These are phyloP conservation scores for Bruguiera parviflora DNA, from an alignment of 345 rosid species.

Conservation along the genomic window DNA sequence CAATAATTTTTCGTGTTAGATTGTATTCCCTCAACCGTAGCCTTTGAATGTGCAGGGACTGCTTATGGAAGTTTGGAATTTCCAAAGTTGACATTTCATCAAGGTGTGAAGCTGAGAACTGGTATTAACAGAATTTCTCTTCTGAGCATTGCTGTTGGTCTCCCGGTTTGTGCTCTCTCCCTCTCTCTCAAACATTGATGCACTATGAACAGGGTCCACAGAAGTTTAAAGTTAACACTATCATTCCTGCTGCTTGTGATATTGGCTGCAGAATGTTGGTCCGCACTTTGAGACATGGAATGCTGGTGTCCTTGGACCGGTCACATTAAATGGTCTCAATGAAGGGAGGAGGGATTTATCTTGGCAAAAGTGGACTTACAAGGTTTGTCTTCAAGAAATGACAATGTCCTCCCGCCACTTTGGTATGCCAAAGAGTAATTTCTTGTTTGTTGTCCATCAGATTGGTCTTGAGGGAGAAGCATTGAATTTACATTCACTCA, in stretches of 20 bases:
- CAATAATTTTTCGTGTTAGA: not conserved
- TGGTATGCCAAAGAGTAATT: slow-evolving; percentile 1
- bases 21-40: not conserved
- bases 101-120: slow-evolving; percentile 73
- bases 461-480: slow-evolving; percentile 92
- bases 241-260: slow-evolving; percentile 17
- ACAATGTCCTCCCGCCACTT: not conserved
- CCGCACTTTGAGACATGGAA: slow-evolving; percentile 99
- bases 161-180: slow-evolving; percentile 61
- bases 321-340: slow-evolving; percentile 64
- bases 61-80: slow-evolving; percentile 83
- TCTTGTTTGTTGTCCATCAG: slow-evolving; percentile 34
- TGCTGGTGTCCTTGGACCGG: slow-evolving; percentile 94
- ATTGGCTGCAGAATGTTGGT: slow-evolving; percentile 76
- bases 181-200: not conserved
- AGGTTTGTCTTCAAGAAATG: slow-evolving; percentile 44
- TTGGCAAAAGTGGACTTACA: slow-evolving; percentile 98
- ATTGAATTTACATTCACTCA: slow-evolving; percentile 76
- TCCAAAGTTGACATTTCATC: slow-evolving; percentile 70
- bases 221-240: slow-evolving; percentile 10
- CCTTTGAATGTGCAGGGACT: slow-evolving; percentile 48
- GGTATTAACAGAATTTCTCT: slow-evolving; percentile 80
- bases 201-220: not conserved
- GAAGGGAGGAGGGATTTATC: slow-evolving; percentile 85
- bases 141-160: slow-evolving; percentile 93